phyloP scores from a whole-genome alignment of 1,284 basidiomycete genomes.

The Trametes polyzona region DNA sequence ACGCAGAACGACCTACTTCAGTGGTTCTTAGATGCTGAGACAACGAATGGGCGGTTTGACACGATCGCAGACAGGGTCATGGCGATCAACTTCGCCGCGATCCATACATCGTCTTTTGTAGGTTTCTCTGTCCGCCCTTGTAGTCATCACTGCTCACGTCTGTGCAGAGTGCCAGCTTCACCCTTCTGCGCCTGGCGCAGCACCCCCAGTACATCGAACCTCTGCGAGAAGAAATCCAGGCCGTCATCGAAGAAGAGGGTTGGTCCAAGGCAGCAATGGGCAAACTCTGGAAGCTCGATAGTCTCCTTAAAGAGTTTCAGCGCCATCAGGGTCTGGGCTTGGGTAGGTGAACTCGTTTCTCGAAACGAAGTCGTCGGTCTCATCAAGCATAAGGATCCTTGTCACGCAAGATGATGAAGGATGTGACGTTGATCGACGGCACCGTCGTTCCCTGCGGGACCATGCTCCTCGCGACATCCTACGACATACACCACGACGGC shows the following conservation, averaged over 20 bases:
- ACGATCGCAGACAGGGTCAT: conserved; percentile 25
- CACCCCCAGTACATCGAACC: conserved; percentile 42
- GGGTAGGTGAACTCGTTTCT: conserved; percentile 24
- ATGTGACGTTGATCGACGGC: conserved; percentile 44
- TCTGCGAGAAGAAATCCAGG: conserved; percentile 49
- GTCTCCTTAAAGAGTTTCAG: conserved; percentile 53
- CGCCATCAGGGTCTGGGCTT: conserved; percentile 35
- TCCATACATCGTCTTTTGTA: conserved; percentile 35
- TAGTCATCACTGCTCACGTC: not conserved
- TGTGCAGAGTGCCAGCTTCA: conserved; percentile 38
- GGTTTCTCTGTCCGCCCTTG: not conserved
- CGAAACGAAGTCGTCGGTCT: too few relatives aligned
- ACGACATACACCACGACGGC: conserved; percentile 43
- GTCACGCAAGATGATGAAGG: conserved; percentile 36
- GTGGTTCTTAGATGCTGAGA: conserved; percentile 23
- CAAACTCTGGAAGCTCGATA: conserved; percentile 53
- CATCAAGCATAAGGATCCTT: too few relatives aligned
- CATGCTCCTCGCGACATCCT: conserved; percentile 42
- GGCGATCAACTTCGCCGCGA: conserved; percentile 35
- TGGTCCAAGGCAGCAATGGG: conserved; percentile 48
- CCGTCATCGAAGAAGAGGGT: conserved; percentile 40
- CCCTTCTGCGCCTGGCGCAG: conserved; percentile 45
- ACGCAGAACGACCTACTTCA: conserved; percentile 17
- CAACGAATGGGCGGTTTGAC: not conserved
- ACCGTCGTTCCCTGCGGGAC: conserved; percentile 46